These are phyloP conservation scores for Neurospora hispaniola DNA, from an alignment of 495 filamentous ascomycete genomes.

Conservation along the genomic window DNA sequence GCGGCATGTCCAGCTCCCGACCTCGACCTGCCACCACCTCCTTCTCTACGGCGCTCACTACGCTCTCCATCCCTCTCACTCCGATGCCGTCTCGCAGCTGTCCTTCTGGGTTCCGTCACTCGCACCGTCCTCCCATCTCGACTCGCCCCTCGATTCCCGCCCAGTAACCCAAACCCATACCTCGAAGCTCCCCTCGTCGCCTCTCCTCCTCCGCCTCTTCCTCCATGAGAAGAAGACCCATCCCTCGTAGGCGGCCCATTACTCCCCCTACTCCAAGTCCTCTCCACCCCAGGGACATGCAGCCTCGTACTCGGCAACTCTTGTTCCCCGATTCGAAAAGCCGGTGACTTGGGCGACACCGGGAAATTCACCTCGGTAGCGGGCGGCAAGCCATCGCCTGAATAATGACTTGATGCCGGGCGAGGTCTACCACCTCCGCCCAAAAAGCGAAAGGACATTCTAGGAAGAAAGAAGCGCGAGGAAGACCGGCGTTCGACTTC, in stretches of 20 bases:
- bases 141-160: background rate
- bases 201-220: background rate
- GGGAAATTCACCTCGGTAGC: slow-evolving; percentile 14
- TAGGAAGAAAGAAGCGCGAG: slow-evolving; percentile 20
- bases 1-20: background rate
- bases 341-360: slow-evolving; percentile 34
- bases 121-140: background rate
- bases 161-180: background rate
- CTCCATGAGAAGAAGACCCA: background rate
- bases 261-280: slow-evolving; percentile 23
- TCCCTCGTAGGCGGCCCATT: slow-evolving; percentile 21
- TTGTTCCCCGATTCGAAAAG: slow-evolving; percentile 23
- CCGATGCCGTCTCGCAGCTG: background rate
- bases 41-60: slow-evolving; percentile 11
- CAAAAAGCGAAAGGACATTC: slow-evolving; percentile 24
- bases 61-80: slow-evolving; percentile 17
- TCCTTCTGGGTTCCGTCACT: background rate
- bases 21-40: slow-evolving; percentile 7
- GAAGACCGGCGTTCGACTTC: slow-evolving; percentile 1
- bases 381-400: slow-evolving; percentile 18
- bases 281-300: slow-evolving; percentile 28
- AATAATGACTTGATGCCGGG: slow-evolving; percentile 18
- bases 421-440: background rate
- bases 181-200: slow-evolving; percentile 5
- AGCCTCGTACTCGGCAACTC: slow-evolving; percentile 29